Conservation (phyloP, 257 asterid genomes). For the Catharanthus roseus region DNA sequence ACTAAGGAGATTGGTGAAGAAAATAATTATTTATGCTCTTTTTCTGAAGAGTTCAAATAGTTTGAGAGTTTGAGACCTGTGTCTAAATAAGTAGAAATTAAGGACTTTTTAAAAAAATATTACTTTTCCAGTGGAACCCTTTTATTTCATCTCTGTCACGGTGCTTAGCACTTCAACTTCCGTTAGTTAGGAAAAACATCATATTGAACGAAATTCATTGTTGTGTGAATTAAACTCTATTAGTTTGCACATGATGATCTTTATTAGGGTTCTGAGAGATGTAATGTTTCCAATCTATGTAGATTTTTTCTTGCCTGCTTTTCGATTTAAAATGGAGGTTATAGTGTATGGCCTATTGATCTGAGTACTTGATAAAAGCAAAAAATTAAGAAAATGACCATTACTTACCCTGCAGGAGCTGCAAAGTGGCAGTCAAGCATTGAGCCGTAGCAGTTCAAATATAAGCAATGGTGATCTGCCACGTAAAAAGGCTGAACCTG, state of each 20-base stretch:
- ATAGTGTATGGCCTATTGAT: neutral
- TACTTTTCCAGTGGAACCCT: neutral
- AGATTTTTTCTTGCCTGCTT: neutral
- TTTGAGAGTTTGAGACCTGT: neutral
- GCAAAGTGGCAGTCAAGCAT: conserved; percentile 49
- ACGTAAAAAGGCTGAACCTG: conserved; percentile 76
- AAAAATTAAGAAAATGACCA: neutral
- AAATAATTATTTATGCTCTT: neutral
- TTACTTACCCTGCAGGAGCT: conserved; percentile 43
- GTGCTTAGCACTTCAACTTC: neutral
- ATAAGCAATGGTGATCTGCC: conserved; percentile 62
- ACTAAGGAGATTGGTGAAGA: neutral
- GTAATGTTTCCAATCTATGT: neutral
- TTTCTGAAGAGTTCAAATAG: neutral
- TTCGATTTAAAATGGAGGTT: neutral
- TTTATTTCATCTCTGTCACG: neutral
- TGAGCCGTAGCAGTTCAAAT: conserved; percentile 69
- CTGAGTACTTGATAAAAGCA: neutral
- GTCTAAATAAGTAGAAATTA: neutral
- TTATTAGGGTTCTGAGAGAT: neutral
- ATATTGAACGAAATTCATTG: neutral
- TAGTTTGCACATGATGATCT: neutral
- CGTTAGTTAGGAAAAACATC: neutral
- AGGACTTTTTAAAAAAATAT: neutral
- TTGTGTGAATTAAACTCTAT: neutral